These are phyloP conservation scores for Tylopilus felleus DNA, from an alignment of 768 basidiomycete species.

Conservation along the genomic window DNA sequence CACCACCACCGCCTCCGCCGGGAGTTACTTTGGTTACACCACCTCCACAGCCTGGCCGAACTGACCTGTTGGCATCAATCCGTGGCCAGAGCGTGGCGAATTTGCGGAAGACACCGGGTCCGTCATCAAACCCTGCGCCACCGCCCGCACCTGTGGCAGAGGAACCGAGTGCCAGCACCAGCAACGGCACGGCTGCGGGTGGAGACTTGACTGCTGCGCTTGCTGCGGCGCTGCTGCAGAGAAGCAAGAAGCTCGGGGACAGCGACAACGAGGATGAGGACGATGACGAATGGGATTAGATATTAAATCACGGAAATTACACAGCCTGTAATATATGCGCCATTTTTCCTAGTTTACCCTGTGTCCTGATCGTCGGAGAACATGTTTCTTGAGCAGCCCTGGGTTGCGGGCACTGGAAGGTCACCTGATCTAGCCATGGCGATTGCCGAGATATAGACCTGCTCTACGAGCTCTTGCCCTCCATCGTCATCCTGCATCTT, in stretches of 20 bases:
- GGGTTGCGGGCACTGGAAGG: constrained; percentile 12
- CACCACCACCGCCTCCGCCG: constrained; percentile 41
- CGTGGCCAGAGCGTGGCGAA: constrained; percentile 74
- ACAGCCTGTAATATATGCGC: constrained; percentile 5
- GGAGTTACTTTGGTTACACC: constrained; percentile 28
- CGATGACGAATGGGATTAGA: constrained; percentile 59
- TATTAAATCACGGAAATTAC: constrained; percentile 5
- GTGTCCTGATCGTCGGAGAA: background rate
- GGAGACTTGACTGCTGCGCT: constrained; percentile 81
- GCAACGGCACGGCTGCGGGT: constrained; percentile 37
- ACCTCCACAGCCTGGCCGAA: constrained; percentile 56
- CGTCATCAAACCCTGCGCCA: constrained; percentile 34
- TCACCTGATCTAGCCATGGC: constrained; percentile 27
- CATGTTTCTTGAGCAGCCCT: constrained; percentile 3
- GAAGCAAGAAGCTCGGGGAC: constrained; percentile 86
- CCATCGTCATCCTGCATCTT: constrained; percentile 9
- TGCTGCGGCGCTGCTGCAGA: constrained; percentile 74
- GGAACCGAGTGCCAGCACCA: constrained; percentile 28
- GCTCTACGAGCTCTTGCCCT: constrained; percentile 1
- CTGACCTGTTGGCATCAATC: constrained; percentile 72
- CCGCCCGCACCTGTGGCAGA: constrained; percentile 31
- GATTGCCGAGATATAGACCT: constrained; percentile 33
- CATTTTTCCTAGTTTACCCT: background rate
- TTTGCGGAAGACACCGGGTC: constrained; percentile 52
- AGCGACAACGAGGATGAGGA: constrained; percentile 80